Evolutionary conservation across 2,329 filamentous ascomycete genomes (phyloP).

Genomic region (Trichoderma sp.): DNA sequence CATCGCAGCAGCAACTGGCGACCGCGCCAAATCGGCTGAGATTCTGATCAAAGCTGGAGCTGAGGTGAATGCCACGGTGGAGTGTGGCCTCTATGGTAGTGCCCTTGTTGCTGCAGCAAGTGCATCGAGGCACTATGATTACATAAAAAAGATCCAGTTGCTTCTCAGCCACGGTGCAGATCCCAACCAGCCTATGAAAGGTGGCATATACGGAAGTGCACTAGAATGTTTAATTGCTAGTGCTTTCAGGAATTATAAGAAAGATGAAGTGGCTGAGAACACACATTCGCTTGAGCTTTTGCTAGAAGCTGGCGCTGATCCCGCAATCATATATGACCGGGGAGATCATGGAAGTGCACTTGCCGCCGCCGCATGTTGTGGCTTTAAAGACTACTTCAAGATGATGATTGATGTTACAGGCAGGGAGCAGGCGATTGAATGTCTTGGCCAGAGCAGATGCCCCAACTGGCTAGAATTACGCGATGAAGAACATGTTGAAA

Average conservation of each 20-base stretch:
- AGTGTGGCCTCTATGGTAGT: not conserved
- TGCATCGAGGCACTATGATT: rapidly evolving
- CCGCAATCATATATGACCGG: not conserved
- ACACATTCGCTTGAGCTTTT: not conserved
- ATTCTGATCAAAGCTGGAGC: constrained; percentile 4
- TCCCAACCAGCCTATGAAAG: not conserved
- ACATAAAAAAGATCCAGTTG: not conserved
- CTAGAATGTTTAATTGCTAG: not conserved
- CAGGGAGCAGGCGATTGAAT: not conserved
- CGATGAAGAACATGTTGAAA: too few relatives aligned
- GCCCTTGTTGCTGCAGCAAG: not conserved
- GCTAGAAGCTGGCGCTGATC: constrained; percentile 12
- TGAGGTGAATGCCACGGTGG: not conserved
- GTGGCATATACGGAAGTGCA: not conserved
- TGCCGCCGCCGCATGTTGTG: not conserved
- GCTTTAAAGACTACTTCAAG: not conserved
- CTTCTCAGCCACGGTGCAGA: constrained; percentile 6
- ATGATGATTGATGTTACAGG: not conserved
- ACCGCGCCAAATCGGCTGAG: not conserved
- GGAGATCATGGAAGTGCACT: constrained; percentile 6
- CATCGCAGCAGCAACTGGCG: not conserved
- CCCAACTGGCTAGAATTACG: not conserved
- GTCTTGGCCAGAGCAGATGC: not conserved
- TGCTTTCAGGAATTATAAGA: not conserved
- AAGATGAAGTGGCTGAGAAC: too few relatives aligned